Conservation (phyloP, 192 early-diverging fungal genomes). For the Thoreauomyces humboldtii region DNA sequence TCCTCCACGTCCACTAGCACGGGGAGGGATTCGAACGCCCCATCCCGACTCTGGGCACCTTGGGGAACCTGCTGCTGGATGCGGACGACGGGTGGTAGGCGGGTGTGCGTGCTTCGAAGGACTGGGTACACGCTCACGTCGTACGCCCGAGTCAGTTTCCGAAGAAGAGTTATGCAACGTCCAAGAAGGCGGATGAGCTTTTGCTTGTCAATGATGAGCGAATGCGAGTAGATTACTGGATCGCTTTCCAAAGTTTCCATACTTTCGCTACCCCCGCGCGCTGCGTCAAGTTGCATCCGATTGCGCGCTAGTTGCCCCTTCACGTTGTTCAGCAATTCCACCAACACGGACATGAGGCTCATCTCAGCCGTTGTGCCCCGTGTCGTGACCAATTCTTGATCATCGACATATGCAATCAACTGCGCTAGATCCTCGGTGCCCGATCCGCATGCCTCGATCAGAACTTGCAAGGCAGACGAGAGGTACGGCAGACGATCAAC, state of each 20-base stretch:
- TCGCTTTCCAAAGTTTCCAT: too few relatives aligned
- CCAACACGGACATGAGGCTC: not conserved
- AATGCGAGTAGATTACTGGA: too few relatives aligned
- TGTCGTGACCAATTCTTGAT: slow-evolving; percentile 7
- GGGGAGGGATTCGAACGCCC: not conserved
- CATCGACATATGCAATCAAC: slow-evolving; percentile 2
- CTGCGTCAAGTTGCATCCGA: too few relatives aligned
- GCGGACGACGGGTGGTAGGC: not conserved
- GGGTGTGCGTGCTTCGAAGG: not conserved
- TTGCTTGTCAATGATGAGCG: too few relatives aligned
- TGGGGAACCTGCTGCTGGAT: not conserved
- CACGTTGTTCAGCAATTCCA: not conserved
- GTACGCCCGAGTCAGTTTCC: not conserved
- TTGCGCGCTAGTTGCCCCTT: too few relatives aligned
- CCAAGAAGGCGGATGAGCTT: too few relatives aligned
- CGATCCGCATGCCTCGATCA: not conserved
- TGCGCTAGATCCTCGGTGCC: not conserved
- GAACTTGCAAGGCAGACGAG: not conserved
- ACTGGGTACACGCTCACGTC: not conserved
- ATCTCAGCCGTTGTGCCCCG: slow-evolving; percentile 3
- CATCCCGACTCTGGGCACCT: too few relatives aligned
- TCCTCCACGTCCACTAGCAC: not conserved
- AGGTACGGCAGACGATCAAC: not conserved
- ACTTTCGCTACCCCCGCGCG: too few relatives aligned
- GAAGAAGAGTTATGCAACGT: not conserved